Base-by-base conservation (phyloP, 1,139 yeast genomes). In the Blastobotrys indianensis region DNA sequence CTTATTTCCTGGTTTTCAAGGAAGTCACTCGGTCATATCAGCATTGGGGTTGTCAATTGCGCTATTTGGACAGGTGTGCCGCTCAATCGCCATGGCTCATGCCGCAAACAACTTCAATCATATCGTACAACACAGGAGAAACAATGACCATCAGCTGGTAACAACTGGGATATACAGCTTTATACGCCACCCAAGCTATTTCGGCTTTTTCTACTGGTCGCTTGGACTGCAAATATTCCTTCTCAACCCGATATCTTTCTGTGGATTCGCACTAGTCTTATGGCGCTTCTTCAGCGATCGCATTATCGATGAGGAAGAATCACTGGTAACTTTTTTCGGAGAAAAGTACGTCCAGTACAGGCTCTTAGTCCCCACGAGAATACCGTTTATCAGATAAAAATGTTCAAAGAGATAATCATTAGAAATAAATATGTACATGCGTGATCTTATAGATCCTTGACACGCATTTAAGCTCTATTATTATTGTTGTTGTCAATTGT, bases 171-270 rank as follows among this genome's bases (percentile, higher is more conserved):
- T 92, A 2, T 92, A 92, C 64, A 51, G 70, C 1, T 53, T 67
- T 15, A 66, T 42, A 8, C 73, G 98, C 50, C 98, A 92, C 62
- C 98, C 98, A 9, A 82, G 94, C 43, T 92, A 92, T 65, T 76
- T 80, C 47, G 98, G 97, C 1, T 92, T 85, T 63, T 90, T 82
- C 60, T 81, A 87, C 77, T 94, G 97, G 97, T 92, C 94, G 25
- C 58, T 90, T 3, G 97, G 97, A 0, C 73, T 88, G 1, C 95
- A 92, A 62, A 35, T 90, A 44, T 59, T 82, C 53, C 65, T 90
- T 49, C 68, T 79, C 41, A 92, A 88, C 63, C 80, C 83, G 1
- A 45, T 82, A 0, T 70, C 83, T 1, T 54, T 72, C 3, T 47
- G 71, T 0, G 69, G 76, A 0, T 82, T 80, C 53, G 54, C 68